phyloP scores from a whole-genome alignment of 345 rosid species.

The Eutrema heterophyllum region DNA sequence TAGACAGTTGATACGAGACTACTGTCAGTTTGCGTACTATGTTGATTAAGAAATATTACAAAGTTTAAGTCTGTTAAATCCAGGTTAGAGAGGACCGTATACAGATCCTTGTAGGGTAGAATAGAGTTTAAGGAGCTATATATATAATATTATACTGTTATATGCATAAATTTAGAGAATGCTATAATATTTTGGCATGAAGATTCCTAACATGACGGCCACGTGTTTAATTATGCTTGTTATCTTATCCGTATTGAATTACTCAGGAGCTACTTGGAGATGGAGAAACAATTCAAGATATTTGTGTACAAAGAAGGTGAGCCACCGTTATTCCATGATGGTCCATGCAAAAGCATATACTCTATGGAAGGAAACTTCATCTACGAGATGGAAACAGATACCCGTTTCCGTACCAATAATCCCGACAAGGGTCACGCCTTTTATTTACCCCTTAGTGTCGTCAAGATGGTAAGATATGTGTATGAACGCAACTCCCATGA shows the following conservation, averaged over 20 bases:
- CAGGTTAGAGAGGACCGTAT: not conserved
- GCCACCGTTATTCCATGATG: conserved; percentile 78
- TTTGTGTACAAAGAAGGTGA: conserved; percentile 82
- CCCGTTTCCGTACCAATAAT: conserved; percentile 46
- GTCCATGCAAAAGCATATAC: conserved; percentile 92
- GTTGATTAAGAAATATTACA: not conserved
- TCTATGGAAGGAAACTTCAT: conserved; percentile 89
- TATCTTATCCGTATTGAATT: not conserved
- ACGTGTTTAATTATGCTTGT: not conserved
- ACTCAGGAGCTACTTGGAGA: conserved; percentile 80
- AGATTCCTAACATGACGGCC: not conserved
- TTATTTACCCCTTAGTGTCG: conserved; percentile 79
- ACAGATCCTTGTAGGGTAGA: not conserved
- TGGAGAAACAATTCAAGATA: conserved; percentile 78
- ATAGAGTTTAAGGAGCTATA: not conserved
- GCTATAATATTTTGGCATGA: not conserved
- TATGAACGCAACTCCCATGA: conserved; percentile 61
- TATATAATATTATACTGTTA: not conserved
- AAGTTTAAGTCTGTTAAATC: too few species aligned
- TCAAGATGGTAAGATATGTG: conserved; percentile 68
- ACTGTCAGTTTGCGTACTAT: not conserved
- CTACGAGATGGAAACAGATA: conserved; percentile 41
- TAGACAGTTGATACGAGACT: not conserved
- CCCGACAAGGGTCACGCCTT: conserved; percentile 68
- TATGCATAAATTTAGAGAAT: not conserved